Evolutionary conservation across 2,329 filamentous ascomycete genomes (phyloP).

Genomic region (Elsinoe australis): DNA sequence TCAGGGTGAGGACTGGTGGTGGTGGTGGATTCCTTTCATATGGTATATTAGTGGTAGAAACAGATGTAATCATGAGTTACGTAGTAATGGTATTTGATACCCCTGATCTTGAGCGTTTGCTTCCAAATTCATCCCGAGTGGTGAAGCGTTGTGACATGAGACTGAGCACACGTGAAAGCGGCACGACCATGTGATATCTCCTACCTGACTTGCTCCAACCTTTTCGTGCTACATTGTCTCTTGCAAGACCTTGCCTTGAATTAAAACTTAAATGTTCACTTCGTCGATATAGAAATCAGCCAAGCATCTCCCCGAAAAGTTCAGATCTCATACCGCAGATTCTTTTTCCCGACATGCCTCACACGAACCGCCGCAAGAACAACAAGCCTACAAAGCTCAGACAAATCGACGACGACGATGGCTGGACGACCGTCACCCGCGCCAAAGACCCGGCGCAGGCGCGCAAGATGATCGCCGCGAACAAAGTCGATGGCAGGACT

Average conservation of each 20-base stretch:
- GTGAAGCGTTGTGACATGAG: too few species aligned
- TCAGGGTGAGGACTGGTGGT: neutral
- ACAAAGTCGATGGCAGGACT: neutral
- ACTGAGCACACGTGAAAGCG: too few species aligned
- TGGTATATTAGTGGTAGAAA: neutral
- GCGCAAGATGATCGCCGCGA: neutral
- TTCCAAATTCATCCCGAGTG: too few species aligned
- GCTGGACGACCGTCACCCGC: conserved; percentile 16
- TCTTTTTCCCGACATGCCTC: conserved; percentile 16
- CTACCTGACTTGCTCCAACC: too few species aligned
- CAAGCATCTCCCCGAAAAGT: too few species aligned
- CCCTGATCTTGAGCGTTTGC: too few species aligned
- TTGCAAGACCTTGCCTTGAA: too few species aligned
- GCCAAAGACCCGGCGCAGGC: neutral
- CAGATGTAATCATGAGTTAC: neutral
- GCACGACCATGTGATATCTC: too few species aligned
- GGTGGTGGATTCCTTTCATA: neutral
- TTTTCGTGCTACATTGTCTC: neutral
- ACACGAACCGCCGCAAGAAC: conserved; percentile 16
- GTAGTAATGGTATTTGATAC: neutral
- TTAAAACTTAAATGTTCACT: too few species aligned
- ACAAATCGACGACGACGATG: conserved; percentile 13
- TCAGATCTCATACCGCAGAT: neutral
- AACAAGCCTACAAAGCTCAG: conserved; percentile 10
- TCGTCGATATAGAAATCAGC: too few species aligned